Conservation (phyloP, 257 asterid genomes). For the Solanum etuberosum region DNA sequence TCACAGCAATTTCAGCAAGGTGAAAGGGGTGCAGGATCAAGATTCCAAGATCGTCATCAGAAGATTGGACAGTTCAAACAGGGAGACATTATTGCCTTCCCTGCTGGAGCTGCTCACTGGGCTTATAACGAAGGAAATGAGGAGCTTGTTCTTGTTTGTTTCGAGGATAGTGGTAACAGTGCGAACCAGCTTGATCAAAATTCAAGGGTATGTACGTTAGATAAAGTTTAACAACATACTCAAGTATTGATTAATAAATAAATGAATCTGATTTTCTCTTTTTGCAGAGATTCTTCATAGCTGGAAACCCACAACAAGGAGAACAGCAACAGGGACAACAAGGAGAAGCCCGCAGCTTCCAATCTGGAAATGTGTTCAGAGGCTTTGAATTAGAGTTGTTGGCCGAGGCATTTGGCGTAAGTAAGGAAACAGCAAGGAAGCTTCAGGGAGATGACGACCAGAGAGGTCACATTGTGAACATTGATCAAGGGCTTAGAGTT, state of each 20-base stretch:
- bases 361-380: background rate
- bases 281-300: constrained; percentile 44
- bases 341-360: background rate
- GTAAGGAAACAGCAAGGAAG: background rate
- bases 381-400: background rate
- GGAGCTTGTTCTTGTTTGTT: background rate
- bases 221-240: background rate
- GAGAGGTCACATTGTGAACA: background rate
- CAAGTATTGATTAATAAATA: background rate
- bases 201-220: background rate
- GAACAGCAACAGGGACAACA: constrained; percentile 3
- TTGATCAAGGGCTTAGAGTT: constrained; percentile 30
- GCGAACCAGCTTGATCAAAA: constrained; percentile 22
- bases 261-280: background rate
- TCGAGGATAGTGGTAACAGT: constrained; percentile 13
- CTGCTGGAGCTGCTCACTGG: constrained; percentile 23
- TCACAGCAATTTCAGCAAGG: background rate
- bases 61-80: constrained; percentile 7
- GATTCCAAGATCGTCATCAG: constrained; percentile 17
- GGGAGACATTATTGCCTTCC: constrained; percentile 19
- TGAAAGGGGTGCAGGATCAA: background rate
- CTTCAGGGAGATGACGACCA: background rate
- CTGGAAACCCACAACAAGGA: constrained; percentile 35
- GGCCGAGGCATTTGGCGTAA: background rate
- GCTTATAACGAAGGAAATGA: constrained; percentile 11